Evolutionary conservation across 805 yeast species (phyloP).

Genomic region (Priceomyces carsonii): DNA sequence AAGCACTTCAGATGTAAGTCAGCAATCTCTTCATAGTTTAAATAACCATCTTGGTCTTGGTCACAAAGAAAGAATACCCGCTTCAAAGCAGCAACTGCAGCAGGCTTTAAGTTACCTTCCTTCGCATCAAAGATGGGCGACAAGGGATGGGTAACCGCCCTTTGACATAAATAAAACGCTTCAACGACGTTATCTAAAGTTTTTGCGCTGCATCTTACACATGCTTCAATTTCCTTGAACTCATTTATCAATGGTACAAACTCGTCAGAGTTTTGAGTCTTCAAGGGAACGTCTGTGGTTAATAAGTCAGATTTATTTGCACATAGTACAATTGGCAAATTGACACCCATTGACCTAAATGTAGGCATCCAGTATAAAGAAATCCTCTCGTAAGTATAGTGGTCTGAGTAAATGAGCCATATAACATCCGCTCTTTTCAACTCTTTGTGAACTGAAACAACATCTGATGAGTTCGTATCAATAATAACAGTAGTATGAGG

Average conservation of each 20-base stretch:
- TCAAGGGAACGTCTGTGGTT: conserved; percentile 43
- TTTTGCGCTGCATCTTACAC: conserved; percentile 85
- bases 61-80: conserved; percentile 86
- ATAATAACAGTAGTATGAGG: conserved; percentile 64
- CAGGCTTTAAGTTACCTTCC: conserved; percentile 76
- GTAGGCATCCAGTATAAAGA: conserved; percentile 93
- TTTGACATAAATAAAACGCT: conserved; percentile 88
- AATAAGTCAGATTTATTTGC: conserved; percentile 72
- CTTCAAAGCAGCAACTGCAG: conserved; percentile 71
- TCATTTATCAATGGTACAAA: conserved; percentile 84
- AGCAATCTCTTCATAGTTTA: conserved; percentile 70
- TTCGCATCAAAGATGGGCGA: conserved; percentile 94
- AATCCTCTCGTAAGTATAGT: conserved; percentile 89
- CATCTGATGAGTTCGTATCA: conserved; percentile 77
- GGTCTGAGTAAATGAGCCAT: conserved; percentile 93
- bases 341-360: conserved; percentile 90
- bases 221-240: conserved; percentile 91
- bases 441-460: conserved; percentile 61
- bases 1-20: conserved; percentile 77
- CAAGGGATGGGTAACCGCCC: conserved; percentile 90
- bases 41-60: conserved; percentile 83
- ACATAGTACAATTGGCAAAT: conserved; percentile 87
- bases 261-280: conserved; percentile 61
- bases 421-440: conserved; percentile 85
- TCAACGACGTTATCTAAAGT: conserved; percentile 84